A percentile compares a stretch with the other conserved stretches of the same genome.
Evolutionary conservation across 192 early-diverging fungal species (phyloP).

Genomic region (Backusella sp.): DNA sequence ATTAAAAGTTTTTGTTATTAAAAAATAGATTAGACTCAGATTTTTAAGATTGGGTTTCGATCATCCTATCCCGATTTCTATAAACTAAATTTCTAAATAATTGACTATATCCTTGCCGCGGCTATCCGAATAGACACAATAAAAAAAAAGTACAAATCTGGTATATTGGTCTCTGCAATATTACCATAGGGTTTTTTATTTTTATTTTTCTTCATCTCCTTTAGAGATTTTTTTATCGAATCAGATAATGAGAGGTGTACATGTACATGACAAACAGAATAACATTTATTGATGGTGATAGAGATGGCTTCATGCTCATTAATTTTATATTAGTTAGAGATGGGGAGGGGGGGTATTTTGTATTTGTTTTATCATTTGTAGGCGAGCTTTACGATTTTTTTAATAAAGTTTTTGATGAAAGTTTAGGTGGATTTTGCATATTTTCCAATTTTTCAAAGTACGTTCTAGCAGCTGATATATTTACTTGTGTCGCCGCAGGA

Average conservation of each 20-base stretch:
- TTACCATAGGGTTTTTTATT: background rate
- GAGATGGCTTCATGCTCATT: background rate
- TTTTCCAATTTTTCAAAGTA: slow-evolving; percentile 80
- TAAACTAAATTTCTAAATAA: background rate
- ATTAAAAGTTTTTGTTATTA: background rate
- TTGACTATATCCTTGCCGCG: background rate
- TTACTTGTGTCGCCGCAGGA: slow-evolving; percentile 77
- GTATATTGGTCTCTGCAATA: background rate
- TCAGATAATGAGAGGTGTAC: background rate
- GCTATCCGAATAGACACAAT: too few relatives aligned
- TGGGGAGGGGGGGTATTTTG: background rate
- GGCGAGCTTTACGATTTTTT: background rate
- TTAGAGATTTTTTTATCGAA: background rate
- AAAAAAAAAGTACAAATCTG: background rate
- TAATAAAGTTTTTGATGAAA: background rate
- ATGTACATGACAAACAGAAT: background rate
- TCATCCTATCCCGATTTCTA: background rate
- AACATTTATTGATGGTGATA: background rate
- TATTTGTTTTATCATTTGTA: background rate
- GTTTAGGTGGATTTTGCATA: background rate
- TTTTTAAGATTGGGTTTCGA: background rate
- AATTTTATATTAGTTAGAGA: background rate
- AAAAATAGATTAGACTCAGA: background rate
- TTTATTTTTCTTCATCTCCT: background rate
- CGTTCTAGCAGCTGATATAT: slow-evolving; percentile 76